A percentile compares a stretch with the other conserved stretches of the same genome.
These are phyloP conservation scores for Warburgia ugandensis DNA, from an alignment of 164 flowering plant species.

Conservation along the genomic window DNA sequence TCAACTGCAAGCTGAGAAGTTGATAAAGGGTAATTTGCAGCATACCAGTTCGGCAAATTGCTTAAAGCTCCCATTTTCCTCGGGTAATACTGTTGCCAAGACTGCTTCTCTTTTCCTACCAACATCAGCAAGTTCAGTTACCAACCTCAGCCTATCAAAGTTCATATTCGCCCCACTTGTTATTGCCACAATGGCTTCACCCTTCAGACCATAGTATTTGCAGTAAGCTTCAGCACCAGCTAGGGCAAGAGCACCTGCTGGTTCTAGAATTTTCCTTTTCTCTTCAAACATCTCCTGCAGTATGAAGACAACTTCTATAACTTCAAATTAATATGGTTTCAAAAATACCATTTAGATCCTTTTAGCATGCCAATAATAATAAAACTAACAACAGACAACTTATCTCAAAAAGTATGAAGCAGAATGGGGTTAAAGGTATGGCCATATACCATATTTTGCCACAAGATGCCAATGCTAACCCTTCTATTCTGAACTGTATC, in stretches of 20 bases:
- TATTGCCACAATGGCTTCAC: constrained; percentile 68
- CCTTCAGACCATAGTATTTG: constrained; percentile 81
- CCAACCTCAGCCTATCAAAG: constrained; percentile 85
- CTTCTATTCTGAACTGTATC: too few relatives aligned
- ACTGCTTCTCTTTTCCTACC: constrained; percentile 94
- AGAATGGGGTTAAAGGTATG: too few relatives aligned
- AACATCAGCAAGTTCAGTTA: constrained; percentile 94
- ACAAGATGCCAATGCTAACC: too few relatives aligned
- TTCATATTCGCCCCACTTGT: constrained; percentile 99
- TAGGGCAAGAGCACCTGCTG: constrained; percentile 95
- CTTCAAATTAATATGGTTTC: too few relatives aligned
- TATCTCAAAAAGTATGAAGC: too few relatives aligned
- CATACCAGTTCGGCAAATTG: constrained; percentile 59
- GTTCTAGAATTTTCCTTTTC: constrained; percentile 94
- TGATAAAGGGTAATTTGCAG: not conserved
- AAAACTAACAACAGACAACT: too few relatives aligned
- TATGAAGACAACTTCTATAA: constrained; percentile 2
- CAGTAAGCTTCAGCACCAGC: constrained; percentile 99
- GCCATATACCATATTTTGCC: too few relatives aligned
- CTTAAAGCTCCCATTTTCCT: constrained; percentile 81
- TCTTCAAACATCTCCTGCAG: constrained; percentile 97
- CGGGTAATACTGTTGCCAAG: constrained; percentile 81
- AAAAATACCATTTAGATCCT: too few relatives aligned
- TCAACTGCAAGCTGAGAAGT: too few relatives aligned
- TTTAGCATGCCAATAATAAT: too few relatives aligned